Conservation (phyloP, 495 filamentous ascomycete species). For the Aspergillus affinis region DNA sequence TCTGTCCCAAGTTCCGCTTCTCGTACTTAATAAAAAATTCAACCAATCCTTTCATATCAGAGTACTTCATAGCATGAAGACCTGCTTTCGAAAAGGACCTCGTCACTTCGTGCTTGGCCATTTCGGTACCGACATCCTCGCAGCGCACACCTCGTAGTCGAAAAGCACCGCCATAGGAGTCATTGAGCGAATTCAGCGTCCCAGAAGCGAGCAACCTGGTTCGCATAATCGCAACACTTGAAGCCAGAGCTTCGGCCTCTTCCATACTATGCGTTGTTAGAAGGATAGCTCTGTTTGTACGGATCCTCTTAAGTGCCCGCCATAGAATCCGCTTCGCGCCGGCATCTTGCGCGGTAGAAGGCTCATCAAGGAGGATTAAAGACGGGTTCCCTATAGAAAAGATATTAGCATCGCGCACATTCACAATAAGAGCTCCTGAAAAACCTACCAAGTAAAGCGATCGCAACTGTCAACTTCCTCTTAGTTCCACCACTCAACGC, state of each 20-base stretch:
- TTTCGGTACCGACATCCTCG: not conserved
- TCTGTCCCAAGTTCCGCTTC: not conserved
- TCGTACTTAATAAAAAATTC: slow-evolving; percentile 5
- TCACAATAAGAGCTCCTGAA: not conserved
- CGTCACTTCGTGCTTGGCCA: not conserved
- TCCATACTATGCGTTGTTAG: slow-evolving; percentile 1
- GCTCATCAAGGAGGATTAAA: not conserved
- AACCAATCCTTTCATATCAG: not conserved
- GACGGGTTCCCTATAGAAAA: not conserved
- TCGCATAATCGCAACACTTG: not conserved
- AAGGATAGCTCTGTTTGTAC: not conserved
- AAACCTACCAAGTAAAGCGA: not conserved
- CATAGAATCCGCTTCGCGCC: slow-evolving; percentile 4
- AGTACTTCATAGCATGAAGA: not conserved
- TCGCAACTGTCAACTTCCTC: slow-evolving; percentile 3
- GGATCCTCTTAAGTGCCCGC: not conserved
- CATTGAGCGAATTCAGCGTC: not conserved
- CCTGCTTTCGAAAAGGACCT: not conserved
- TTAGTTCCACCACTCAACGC: slow-evolving; percentile 1
- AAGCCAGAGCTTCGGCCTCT: slow-evolving; percentile 1
- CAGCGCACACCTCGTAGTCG: slow-evolving; percentile 3
- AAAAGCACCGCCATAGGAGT: not conserved
- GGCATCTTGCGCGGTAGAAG: not conserved
- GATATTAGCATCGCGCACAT: not conserved
- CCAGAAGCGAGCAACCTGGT: not conserved